These are phyloP conservation scores for Oehlia diaphana DNA, from an alignment of 192 early-diverging fungal species.

Conservation along the genomic window DNA sequence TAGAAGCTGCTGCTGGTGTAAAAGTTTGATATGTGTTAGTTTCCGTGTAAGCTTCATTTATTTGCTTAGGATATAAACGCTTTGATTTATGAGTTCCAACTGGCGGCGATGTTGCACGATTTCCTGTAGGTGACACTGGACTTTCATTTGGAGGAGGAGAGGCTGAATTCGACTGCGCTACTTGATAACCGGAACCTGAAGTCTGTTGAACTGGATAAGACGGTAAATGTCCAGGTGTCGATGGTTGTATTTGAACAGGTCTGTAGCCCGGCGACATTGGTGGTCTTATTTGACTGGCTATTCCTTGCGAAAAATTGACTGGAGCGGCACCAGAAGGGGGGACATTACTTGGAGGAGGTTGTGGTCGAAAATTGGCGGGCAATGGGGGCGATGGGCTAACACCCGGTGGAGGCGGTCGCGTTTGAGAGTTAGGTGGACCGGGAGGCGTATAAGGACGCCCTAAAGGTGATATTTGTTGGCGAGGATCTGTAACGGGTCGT, in stretches of 20 bases:
- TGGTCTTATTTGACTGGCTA: constrained; percentile 4
- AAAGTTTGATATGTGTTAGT: constrained; percentile 32
- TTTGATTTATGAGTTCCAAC: constrained; percentile 43
- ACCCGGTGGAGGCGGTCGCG: background rate
- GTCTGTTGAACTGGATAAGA: constrained; percentile 8
- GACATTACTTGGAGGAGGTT: background rate
- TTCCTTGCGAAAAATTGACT: constrained; percentile 10
- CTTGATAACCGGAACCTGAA: background rate
- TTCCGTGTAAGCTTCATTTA: constrained; percentile 43
- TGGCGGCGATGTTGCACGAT: constrained; percentile 25
- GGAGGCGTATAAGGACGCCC: constrained; percentile 1
- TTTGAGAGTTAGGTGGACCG: background rate
- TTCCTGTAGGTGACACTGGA: constrained; percentile 15
- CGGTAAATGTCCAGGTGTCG: constrained; percentile 23
- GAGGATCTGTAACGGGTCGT: background rate
- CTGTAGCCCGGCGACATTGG: constrained; percentile 17
- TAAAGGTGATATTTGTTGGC: background rate
- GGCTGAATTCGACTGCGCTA: constrained; percentile 4
- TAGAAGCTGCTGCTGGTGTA: constrained; percentile 32
- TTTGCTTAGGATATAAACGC: constrained; percentile 55
- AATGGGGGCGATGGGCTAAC: background rate
- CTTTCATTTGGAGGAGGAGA: constrained; percentile 27
- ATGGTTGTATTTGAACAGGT: constrained; percentile 16
- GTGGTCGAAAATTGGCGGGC: background rate
- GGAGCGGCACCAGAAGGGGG: background rate